Evolutionary conservation across 345 rosid genomes (phyloP).

Genomic region (Gossypioides kirkii): DNA sequence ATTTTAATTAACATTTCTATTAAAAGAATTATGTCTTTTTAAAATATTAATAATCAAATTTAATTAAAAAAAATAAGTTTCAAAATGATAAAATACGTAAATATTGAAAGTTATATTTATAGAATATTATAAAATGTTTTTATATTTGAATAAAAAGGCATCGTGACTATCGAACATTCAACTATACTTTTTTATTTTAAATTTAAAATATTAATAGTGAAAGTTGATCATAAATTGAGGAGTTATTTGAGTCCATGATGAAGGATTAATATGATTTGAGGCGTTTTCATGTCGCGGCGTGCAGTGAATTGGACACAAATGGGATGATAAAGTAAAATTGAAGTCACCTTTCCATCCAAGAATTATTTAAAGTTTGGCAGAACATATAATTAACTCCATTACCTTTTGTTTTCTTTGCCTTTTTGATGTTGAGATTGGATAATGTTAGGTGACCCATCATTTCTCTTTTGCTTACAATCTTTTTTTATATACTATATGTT

Average conservation of each 20-base stretch:
- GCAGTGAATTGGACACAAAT: not conserved
- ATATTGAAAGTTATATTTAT: too few relatives aligned
- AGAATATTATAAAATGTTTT: too few relatives aligned
- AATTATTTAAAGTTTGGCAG: not conserved
- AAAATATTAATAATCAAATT: too few relatives aligned
- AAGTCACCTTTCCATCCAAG: not conserved
- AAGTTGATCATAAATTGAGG: not conserved
- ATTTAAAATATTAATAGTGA: not conserved
- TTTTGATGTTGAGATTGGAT: not conserved
- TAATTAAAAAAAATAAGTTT: too few relatives aligned
- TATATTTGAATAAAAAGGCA: too few relatives aligned
- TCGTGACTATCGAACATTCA: too few relatives aligned
- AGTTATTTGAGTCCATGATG: not conserved
- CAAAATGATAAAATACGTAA: too few relatives aligned
- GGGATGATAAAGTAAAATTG: not conserved
- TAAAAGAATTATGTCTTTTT: too few relatives aligned
- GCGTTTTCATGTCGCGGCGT: conserved; percentile 10
- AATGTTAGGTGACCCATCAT: not conserved
- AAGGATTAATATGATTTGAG: not conserved
- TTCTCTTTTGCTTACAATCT: not conserved
- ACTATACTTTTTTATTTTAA: too few relatives aligned
- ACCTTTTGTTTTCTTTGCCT: not conserved
- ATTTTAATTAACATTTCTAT: too few relatives aligned
- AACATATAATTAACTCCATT: not conserved
- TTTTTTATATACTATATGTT: too few relatives aligned